Percentiles rank a stretch among this genome's conserved stretches.
phyloP scores from a whole-genome alignment of 441 rosid species.

The Lepidium campestre region DNA sequence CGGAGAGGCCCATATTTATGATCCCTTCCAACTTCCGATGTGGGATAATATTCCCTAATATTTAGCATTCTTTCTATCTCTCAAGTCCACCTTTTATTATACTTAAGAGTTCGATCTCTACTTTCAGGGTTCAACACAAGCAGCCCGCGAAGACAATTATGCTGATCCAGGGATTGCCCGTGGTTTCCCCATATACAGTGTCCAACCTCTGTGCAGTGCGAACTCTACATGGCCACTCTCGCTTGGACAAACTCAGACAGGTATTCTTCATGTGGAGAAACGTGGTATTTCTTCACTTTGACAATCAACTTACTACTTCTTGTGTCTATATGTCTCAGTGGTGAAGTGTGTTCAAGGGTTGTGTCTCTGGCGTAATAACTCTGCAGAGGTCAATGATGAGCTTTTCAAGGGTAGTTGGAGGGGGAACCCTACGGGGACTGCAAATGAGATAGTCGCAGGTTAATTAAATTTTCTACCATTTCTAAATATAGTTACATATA shows the following conservation, averaged over 20 bases:
- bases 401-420: conserved; percentile 59
- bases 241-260: conserved; percentile 26
- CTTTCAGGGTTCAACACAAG: conserved; percentile 58
- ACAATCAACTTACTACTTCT: not conserved
- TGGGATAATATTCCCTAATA: no score
- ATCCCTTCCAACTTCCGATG: no score
- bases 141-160: conserved; percentile 27
- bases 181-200: conserved; percentile 42
- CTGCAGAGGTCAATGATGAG: conserved; percentile 67
- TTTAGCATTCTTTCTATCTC: not conserved
- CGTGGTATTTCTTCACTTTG: not conserved
- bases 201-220: conserved; percentile 53
- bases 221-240: conserved; percentile 40
- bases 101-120: not conserved
- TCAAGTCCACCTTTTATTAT: not conserved
- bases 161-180: conserved; percentile 53
- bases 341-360: conserved; percentile 55
- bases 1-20: no score
- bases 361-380: conserved; percentile 65
- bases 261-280: conserved; percentile 24
- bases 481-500: no score
- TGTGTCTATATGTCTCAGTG: conserved; percentile 31
- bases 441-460: conserved; percentile 82
- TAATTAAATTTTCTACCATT: conserved; percentile 10
- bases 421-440: conserved; percentile 51